phyloP scores from a whole-genome alignment of 2,329 filamentous ascomycete genomes.

The Lecanicillium sp. region DNA sequence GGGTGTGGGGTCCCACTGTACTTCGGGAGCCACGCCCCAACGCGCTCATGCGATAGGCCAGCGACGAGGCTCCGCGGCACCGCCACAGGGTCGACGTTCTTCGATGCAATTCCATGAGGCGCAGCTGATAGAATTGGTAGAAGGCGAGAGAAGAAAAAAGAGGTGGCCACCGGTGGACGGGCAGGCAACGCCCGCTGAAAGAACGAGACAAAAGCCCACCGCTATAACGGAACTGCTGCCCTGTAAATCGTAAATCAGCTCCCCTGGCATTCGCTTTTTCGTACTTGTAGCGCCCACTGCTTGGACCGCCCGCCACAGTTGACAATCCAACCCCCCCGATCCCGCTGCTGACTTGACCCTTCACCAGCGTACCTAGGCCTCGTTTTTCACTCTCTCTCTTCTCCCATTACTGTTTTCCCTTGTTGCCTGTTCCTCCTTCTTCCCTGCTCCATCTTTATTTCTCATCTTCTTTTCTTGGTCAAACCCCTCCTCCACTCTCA shows the following conservation, averaged over 20 bases:
- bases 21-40: not conserved
- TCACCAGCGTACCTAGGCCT: not conserved
- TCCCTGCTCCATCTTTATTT: not conserved
- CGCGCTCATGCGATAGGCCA: conserved; percentile 9
- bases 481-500: too few relatives aligned
- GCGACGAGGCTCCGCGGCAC: conserved; percentile 19
- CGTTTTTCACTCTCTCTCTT: not conserved
- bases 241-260: not conserved
- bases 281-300: too few relatives aligned
- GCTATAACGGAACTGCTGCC: too few relatives aligned
- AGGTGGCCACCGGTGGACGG: conserved; percentile 24
- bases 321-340: too few relatives aligned
- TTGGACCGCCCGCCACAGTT: too few relatives aligned
- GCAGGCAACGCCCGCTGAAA: not conserved
- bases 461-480: not conserved
- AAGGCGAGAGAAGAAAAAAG: too few relatives aligned
- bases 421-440: not conserved
- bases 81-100: conserved; percentile 36
- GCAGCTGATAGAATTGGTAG: too few relatives aligned
- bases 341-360: not conserved
- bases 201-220: not conserved
- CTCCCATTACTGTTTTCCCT: not conserved
- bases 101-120: conserved; percentile 39
- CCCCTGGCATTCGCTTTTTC: not conserved
- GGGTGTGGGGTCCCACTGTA: not conserved